Evolutionary conservation across 1,284 basidiomycete species (phyloP).

Genomic region (Sanghuangporus baumii): DNA sequence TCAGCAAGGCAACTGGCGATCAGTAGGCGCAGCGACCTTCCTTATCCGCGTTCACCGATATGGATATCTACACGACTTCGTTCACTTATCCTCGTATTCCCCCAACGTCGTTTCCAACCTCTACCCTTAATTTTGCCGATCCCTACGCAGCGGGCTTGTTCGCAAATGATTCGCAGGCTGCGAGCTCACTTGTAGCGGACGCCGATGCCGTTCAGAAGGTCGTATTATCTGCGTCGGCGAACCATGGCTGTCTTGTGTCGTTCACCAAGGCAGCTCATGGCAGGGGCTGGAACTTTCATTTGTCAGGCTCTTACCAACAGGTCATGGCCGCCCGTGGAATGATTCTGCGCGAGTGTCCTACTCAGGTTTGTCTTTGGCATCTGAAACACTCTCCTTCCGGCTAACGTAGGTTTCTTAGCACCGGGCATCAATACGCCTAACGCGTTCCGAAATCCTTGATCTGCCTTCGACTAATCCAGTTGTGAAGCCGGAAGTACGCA

Average conservation of each 20-base stretch:
- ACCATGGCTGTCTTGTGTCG: slow-evolving; percentile 78
- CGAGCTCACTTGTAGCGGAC: slow-evolving; percentile 37
- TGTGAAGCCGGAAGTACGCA: slow-evolving; percentile 83
- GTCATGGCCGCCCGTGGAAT: slow-evolving; percentile 88
- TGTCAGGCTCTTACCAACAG: slow-evolving; percentile 88
- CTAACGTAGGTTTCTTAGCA: slow-evolving; percentile 42
- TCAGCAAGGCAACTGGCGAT: background rate
- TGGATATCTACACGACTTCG: slow-evolving; percentile 93
- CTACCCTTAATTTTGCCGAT: slow-evolving; percentile 56
- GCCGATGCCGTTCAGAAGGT: slow-evolving; percentile 78
- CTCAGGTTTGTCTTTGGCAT: slow-evolving; percentile 49
- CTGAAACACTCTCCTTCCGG: background rate
- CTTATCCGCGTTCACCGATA: slow-evolving; percentile 29
- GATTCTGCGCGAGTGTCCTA: slow-evolving; percentile 85
- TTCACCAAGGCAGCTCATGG: slow-evolving; percentile 71
- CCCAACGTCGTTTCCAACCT: slow-evolving; percentile 51
- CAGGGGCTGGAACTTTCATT: slow-evolving; percentile 81
- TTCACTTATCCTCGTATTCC: slow-evolving; percentile 81
- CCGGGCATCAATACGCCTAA: slow-evolving; percentile 81
- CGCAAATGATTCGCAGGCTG: slow-evolving; percentile 26
- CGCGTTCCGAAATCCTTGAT: slow-evolving; percentile 90
- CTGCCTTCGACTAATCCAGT: slow-evolving; percentile 75
- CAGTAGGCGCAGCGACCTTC: background rate
- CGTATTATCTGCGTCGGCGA: slow-evolving; percentile 70
- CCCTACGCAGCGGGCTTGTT: slow-evolving; percentile 32